phyloP scores from a whole-genome alignment of 768 basidiomycete species.

The Cyclocybe cylindracea region DNA sequence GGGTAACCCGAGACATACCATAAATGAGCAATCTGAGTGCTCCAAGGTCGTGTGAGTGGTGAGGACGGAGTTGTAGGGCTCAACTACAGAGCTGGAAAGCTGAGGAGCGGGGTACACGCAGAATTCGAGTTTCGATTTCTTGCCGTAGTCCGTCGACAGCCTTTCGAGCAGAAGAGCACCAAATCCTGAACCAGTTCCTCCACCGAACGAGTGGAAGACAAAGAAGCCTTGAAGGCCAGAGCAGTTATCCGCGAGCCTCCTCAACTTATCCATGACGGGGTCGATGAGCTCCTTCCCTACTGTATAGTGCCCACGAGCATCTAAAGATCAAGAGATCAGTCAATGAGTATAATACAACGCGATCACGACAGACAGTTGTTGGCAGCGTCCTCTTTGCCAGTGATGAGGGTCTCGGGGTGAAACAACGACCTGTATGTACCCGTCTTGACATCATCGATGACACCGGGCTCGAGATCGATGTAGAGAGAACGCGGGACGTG shows the following conservation, averaged over 20 bases:
- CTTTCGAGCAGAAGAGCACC: constrained; percentile 95
- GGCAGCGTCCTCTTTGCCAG: constrained; percentile 98
- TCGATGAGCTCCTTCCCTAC: constrained; percentile 98
- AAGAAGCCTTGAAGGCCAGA: constrained; percentile 98
- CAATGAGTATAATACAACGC: background rate
- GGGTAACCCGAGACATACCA: constrained; percentile 51
- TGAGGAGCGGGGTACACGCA: constrained; percentile 95
- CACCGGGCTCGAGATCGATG: constrained; percentile 94
- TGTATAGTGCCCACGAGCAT: constrained; percentile 98
- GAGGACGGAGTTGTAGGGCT: constrained; percentile 96
- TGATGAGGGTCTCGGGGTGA: constrained; percentile 96
- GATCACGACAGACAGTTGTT: constrained; percentile 84
- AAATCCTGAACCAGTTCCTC: constrained; percentile 98
- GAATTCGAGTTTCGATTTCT: constrained; percentile 99
- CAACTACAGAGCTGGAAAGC: constrained; percentile 92
- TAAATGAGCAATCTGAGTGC: constrained; percentile 99
- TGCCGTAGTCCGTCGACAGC: constrained; percentile 96
- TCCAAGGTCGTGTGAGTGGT: constrained; percentile 98
- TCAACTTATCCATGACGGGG: constrained; percentile 92
- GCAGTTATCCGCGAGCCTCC: constrained; percentile 95
- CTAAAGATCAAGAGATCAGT: constrained; percentile 39
- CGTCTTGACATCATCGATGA: constrained; percentile 91
- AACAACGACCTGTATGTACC: constrained; percentile 93
- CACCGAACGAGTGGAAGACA: constrained; percentile 99
- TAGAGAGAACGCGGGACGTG: constrained; percentile 97